Percentiles rank a stretch among this genome's conserved stretches.
Conservation (phyloP, 2,329 filamentous ascomycete genomes). For the Colletotrichum cereale region DNA sequence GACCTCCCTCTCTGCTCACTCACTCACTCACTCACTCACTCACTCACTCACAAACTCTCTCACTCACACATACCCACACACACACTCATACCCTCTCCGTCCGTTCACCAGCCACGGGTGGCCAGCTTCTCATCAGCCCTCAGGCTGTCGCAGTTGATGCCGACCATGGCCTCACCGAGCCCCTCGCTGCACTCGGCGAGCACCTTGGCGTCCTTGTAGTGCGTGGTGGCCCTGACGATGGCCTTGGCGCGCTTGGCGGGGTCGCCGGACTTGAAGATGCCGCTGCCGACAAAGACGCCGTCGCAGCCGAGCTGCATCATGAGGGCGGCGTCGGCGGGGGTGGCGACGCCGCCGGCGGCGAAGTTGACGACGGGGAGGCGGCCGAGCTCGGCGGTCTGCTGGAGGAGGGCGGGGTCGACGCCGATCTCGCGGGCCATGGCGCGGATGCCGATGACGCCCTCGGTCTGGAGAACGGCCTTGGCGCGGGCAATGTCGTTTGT, state of each 20-base stretch:
- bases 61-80: too few species aligned
- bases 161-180: constrained; percentile 97
- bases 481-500: constrained; percentile 85
- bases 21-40: too few species aligned
- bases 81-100: neutral
- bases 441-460: constrained; percentile 67
- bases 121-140: constrained; percentile 84
- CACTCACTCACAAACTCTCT: too few species aligned
- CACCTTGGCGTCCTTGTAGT: constrained; percentile 87
- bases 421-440: constrained; percentile 85
- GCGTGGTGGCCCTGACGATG: constrained; percentile 93
- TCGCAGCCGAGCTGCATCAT: constrained; percentile 99
- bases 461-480: constrained; percentile 75
- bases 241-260: constrained; percentile 91
- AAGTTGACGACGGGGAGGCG: constrained; percentile 97
- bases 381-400: constrained; percentile 87
- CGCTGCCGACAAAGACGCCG: constrained; percentile 95
- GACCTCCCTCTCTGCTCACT: too few species aligned
- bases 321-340: constrained; percentile 93
- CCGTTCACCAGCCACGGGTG: constrained; percentile 81
- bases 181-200: constrained; percentile 89
- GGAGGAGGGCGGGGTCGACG: constrained; percentile 81
- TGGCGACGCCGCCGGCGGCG: constrained; percentile 98
- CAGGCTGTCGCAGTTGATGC: constrained; percentile 88
- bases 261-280: constrained; percentile 97